Percentiles rank a stretch among this genome's conserved stretches.
Conservation (phyloP, 2,329 filamentous ascomycete species). For the Fusarium equiseti region DNA sequence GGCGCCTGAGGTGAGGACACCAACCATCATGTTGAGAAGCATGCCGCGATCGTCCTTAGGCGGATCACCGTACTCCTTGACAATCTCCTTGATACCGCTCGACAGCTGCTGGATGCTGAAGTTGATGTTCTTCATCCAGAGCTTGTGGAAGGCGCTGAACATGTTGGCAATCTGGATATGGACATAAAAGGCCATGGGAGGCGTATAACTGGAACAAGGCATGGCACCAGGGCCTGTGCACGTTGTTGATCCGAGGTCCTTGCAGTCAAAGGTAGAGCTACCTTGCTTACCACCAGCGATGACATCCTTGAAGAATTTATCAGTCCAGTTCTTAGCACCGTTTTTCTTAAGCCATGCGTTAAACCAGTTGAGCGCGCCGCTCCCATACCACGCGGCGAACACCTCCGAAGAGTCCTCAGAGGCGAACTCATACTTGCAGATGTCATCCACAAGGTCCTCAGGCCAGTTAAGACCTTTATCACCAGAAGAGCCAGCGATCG, state of each 20-base stretch:
- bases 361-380: constrained; percentile 1
- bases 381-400: background rate
- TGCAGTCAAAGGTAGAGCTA: constrained; percentile 2
- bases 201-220: constrained; percentile 1
- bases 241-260: background rate
- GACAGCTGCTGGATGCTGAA: constrained; percentile 11
- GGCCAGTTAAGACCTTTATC: background rate
- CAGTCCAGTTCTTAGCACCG: background rate
- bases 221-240: constrained; percentile 8
- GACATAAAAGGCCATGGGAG: constrained; percentile 18
- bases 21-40: constrained; percentile 31
- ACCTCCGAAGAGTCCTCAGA: background rate
- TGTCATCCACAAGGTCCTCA: background rate
- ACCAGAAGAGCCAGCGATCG: background rate
- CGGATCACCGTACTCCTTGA: constrained; percentile 10
- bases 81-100: constrained; percentile 12
- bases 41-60: constrained; percentile 10
- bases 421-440: background rate
- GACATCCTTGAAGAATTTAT: constrained; percentile 1
- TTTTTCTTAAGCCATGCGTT: background rate
- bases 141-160: constrained; percentile 9
- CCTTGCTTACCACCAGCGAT: background rate
- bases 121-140: constrained; percentile 10
- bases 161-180: constrained; percentile 26
- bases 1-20: constrained; percentile 17